A percentile compares a stretch with the other conserved stretches of the same genome.
These are phyloP conservation scores for Geranium incanum DNA, from an alignment of 441 rosid genomes.

Conservation along the genomic window DNA sequence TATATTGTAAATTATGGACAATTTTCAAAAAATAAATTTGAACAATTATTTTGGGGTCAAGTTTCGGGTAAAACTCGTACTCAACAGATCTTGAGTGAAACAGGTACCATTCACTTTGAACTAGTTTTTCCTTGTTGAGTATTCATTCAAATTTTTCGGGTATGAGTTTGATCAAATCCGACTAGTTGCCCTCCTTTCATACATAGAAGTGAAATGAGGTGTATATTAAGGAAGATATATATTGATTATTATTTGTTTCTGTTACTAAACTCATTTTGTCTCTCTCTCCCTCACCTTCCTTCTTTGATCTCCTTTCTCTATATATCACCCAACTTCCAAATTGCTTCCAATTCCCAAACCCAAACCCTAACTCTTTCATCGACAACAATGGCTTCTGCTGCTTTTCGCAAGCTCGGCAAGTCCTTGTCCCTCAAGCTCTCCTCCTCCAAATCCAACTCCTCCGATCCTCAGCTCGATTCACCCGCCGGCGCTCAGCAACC, in stretches of 20 bases:
- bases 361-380: not conserved
- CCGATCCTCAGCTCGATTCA: not conserved
- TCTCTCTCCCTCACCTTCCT: slow-evolving; percentile 6
- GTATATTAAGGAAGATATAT: not conserved
- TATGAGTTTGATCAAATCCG: too few species aligned
- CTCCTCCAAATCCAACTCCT: slow-evolving; percentile 1
- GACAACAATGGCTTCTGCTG: not conserved
- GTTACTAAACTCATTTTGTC: not conserved
- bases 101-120: too few species aligned
- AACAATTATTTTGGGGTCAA: too few species aligned
- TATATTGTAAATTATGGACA: too few species aligned
- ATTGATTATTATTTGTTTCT: not conserved
- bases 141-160: too few species aligned
- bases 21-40: too few species aligned
- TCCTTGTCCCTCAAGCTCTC: not conserved
- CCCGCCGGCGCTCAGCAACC: not conserved
- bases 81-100: too few species aligned
- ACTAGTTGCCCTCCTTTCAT: too few species aligned
- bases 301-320: not conserved
- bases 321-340: not conserved
- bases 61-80: too few species aligned
- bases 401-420: slow-evolving; percentile 4
- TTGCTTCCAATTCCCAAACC: not conserved
- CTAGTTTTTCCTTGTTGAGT: too few species aligned
- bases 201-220: too few species aligned